Evolutionary conservation across 2,329 filamentous ascomycete species (phyloP).

Genomic region (Ciborinia camelliae): DNA sequence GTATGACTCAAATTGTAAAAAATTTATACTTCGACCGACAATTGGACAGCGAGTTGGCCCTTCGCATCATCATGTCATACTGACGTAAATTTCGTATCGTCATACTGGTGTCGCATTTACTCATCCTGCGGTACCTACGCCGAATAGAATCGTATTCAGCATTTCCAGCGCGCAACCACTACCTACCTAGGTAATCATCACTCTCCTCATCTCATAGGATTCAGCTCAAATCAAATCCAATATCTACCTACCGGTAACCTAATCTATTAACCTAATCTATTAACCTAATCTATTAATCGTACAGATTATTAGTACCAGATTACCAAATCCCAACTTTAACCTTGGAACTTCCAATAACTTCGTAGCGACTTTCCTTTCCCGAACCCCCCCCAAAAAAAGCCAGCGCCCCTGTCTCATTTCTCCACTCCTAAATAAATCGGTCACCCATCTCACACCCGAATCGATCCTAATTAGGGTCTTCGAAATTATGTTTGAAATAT

Average conservation of each 20-base stretch:
- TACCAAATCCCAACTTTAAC: too few relatives aligned
- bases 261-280: too few relatives aligned
- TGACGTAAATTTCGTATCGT: neutral
- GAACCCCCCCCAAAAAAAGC: too few relatives aligned
- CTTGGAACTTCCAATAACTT: too few relatives aligned
- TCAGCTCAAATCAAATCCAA: too few relatives aligned
- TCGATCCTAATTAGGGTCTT: too few relatives aligned
- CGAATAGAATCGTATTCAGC: neutral
- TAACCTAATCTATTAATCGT: too few relatives aligned
- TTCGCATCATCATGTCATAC: neutral
- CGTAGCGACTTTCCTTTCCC: constrained; percentile 7
- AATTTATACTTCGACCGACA: neutral
- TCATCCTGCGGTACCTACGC: neutral
- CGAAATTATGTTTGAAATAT: too few relatives aligned
- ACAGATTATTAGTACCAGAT: too few relatives aligned
- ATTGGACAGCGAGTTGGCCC: neutral
- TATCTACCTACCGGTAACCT: too few relatives aligned
- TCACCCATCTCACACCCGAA: too few relatives aligned
- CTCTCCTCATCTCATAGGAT: neutral
- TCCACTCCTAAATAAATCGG: too few relatives aligned
- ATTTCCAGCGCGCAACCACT: neutral
- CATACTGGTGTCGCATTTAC: neutral
- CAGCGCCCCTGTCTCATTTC: constrained; percentile 9
- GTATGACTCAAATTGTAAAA: neutral
- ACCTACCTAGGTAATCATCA: neutral